Evolutionary conservation across 345 rosid species (phyloP).

Genomic region (Cardamine resedifolia): DNA sequence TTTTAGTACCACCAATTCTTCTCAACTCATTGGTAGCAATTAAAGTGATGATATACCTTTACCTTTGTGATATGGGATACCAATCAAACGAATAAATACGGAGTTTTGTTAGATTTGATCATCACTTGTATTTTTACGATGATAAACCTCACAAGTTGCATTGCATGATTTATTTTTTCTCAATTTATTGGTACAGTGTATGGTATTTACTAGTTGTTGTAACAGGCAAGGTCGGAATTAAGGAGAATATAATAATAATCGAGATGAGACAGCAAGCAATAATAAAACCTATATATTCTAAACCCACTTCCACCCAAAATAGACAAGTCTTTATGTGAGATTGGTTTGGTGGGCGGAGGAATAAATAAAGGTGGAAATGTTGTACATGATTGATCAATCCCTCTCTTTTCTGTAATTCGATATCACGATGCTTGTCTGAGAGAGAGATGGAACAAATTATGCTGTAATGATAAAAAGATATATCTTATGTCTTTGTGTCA

Average conservation of each 20-base stretch:
- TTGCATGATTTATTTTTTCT: not conserved
- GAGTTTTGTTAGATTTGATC: not conserved
- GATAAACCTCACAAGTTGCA: not conserved
- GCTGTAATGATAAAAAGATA: slow-evolving; percentile 34
- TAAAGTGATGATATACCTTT: not conserved
- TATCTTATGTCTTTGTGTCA: slow-evolving; percentile 26
- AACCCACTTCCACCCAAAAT: slow-evolving; percentile 35
- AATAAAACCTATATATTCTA: slow-evolving; percentile 35
- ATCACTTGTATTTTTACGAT: not conserved
- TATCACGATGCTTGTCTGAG: slow-evolving; percentile 32
- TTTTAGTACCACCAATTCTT: too few relatives aligned
- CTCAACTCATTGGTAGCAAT: not conserved
- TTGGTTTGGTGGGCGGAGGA: slow-evolving; percentile 38
- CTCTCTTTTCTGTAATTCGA: slow-evolving; percentile 26
- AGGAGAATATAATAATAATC: slow-evolving; percentile 37
- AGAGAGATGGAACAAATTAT: slow-evolving; percentile 24
- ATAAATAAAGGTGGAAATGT: slow-evolving; percentile 31
- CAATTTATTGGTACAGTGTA: not conserved
- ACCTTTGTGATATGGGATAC: not conserved
- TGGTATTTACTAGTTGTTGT: not conserved
- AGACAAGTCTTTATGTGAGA: slow-evolving; percentile 31
- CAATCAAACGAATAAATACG: not conserved
- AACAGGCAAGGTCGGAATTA: slow-evolving; percentile 18
- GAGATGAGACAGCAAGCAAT: slow-evolving; percentile 34
- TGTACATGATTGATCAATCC: slow-evolving; percentile 18